These are phyloP conservation scores for Russula vinacea DNA, from an alignment of 768 basidiomycete species.

Conservation along the genomic window DNA sequence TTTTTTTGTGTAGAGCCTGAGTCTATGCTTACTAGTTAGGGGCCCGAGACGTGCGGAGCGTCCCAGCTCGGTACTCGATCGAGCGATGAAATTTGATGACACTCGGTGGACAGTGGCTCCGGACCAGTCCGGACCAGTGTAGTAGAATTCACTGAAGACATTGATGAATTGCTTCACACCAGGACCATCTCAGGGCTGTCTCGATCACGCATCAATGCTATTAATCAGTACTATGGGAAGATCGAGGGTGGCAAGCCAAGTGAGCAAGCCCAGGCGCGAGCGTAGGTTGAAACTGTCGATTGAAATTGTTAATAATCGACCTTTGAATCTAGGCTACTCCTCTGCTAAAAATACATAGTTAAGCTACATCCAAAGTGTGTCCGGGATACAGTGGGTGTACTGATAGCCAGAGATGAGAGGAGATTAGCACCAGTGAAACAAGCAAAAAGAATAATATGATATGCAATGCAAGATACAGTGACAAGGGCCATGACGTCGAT, in stretches of 20 bases:
- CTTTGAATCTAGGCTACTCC: slow-evolving; percentile 15
- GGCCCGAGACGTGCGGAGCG: background rate
- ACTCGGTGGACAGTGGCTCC: slow-evolving; percentile 4
- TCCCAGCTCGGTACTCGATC: slow-evolving; percentile 8
- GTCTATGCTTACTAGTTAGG: slow-evolving; percentile 11
- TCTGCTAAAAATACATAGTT: slow-evolving; percentile 21
- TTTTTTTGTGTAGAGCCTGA: background rate
- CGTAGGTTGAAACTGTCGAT: no score
- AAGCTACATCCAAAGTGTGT: slow-evolving; percentile 20
- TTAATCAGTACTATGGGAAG: background rate
- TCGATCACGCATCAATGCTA: background rate
- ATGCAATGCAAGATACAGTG: background rate
- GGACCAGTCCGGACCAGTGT: background rate
- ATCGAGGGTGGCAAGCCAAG: slow-evolving; percentile 6
- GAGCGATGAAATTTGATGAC: slow-evolving; percentile 13
- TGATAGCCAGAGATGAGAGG: slow-evolving; percentile 12
- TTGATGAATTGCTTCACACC: no score
- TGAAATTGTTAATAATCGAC: no score
- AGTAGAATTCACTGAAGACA: background rate
- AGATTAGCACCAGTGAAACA: slow-evolving; percentile 6
- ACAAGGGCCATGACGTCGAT: background rate
- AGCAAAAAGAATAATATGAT: background rate
- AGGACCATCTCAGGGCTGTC: background rate
- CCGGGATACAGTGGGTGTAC: slow-evolving; percentile 20
- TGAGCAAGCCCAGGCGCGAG: background rate